Evolutionary conservation across 2,329 filamentous ascomycete genomes (phyloP).

Genomic region (Blumeria hordei): DNA sequence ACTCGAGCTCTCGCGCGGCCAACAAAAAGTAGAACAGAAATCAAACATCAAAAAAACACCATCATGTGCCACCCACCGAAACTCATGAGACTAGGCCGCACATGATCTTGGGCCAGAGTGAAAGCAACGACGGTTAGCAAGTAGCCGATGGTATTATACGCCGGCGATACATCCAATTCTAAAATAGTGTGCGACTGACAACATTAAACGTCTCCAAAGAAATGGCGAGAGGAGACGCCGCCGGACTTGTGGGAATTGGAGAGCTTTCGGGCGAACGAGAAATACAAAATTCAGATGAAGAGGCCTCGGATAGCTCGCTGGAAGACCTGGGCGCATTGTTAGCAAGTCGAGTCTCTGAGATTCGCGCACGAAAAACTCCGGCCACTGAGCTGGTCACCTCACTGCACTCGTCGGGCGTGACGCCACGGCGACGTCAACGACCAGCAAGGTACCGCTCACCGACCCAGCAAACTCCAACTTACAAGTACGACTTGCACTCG

Average conservation of each 20-base stretch:
- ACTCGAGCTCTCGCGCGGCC: too few relatives aligned
- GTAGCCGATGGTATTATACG: too few relatives aligned
- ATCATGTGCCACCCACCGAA: too few relatives aligned
- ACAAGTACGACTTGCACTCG: slow-evolving; percentile 38
- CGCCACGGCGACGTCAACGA: slow-evolving; percentile 4
- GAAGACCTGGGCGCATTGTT: background rate
- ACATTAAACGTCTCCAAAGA: too few relatives aligned
- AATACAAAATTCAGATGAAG: slow-evolving; percentile 48
- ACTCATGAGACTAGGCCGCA: too few relatives aligned
- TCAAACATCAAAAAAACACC: too few relatives aligned
- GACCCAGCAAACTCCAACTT: slow-evolving; percentile 25
- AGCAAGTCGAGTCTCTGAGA: slow-evolving; percentile 21
- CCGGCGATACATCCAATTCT: too few relatives aligned
- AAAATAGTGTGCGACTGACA: too few relatives aligned
- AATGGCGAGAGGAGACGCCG: too few relatives aligned
- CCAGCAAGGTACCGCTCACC: slow-evolving; percentile 18
- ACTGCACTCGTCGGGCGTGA: slow-evolving; percentile 3
- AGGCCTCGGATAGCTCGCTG: slow-evolving; percentile 24
- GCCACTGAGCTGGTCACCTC: background rate
- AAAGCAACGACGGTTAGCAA: too few relatives aligned
- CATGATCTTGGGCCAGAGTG: too few relatives aligned
- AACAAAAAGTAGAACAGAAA: too few relatives aligned
- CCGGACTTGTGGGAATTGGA: background rate
- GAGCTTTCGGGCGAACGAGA: slow-evolving; percentile 12
- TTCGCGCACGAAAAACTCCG: slow-evolving; percentile 18